Conservation (phyloP, 2,329 filamentous ascomycete species). For the Neopestalotiopsis sp. region DNA sequence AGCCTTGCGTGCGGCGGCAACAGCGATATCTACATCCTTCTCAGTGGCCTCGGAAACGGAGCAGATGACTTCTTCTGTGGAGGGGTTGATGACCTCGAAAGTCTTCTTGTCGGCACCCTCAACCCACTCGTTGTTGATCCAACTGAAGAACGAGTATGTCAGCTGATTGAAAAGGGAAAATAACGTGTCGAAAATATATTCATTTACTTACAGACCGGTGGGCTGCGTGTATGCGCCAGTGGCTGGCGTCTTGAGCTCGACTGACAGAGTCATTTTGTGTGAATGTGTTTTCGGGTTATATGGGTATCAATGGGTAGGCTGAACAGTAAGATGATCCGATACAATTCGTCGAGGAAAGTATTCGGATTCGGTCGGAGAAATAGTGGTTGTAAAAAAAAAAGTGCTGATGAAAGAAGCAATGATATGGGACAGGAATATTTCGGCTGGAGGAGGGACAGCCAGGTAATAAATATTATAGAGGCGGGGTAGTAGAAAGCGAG, state of each 20-base stretch:
- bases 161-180: neutral
- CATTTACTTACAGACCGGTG: constrained; percentile 61
- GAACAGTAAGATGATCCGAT: too few species aligned
- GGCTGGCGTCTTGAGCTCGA: constrained; percentile 71
- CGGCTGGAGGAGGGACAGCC: neutral
- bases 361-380: neutral
- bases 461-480: constrained; percentile 2
- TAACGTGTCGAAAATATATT: neutral
- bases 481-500: neutral
- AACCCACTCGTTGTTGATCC: too few species aligned
- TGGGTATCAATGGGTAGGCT: constrained; percentile 1
- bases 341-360: neutral
- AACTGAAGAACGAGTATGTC: neutral
- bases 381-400: neutral
- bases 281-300: neutral
- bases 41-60: too few species aligned
- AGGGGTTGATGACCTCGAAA: too few species aligned
- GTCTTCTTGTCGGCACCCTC: too few species aligned
- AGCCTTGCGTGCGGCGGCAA: too few species aligned
- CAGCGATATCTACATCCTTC: too few species aligned
- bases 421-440: neutral
- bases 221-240: constrained; percentile 66
- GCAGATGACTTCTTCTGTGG: too few species aligned
- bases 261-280: constrained; percentile 52
- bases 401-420: neutral